Evolutionary conservation across 2,329 filamentous ascomycete species (phyloP), one percentile per base, ranked within the genome.

Genomic region (Paecilomyces sp.): DNA sequence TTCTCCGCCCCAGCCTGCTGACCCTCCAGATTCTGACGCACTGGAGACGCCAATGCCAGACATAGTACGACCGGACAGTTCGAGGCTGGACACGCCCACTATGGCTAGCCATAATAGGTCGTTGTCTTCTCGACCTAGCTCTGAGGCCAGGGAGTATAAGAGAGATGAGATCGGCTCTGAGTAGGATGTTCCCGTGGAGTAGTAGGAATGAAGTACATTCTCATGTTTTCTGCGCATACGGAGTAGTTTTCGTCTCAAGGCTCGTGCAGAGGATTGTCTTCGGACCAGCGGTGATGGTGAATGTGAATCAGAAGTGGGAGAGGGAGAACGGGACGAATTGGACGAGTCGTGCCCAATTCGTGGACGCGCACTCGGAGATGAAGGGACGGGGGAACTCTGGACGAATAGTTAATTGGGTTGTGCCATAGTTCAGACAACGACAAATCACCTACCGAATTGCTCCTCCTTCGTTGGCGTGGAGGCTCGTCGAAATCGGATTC

Each of bases 101-200:
- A 97, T 96, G 5, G 92, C 87, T 60, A 96, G 83, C 94, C 94
- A 99, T 13, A 99, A 82, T 24, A 97, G 81, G 68, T 99, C 92
- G 68, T 97, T 99, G 74, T 97, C 93, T 80, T 97, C 94, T 57
- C 92, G 89, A 63, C 94, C 94, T 6, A 99, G 85, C 70, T 97
- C 94, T 1, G 92, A 96, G 1, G 93, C 94, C 13, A 99, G 82
- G 0, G 92, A 95, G 75, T 97, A 99, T 70, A 97, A 85, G 78
- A 97, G 88, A 0, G 92, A 96, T 0, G 92, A 94, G 58, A 97
- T 90, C 0, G 94, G 94, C 72, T 99, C 94, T 0, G 93, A 93
- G 71, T 96, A 97, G 1, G 92, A 96, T 2, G 90, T 88, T 50
- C 94, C 94, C 31, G 91, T 83, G 30, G 86, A 84, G 77, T 97